Conservation (phyloP, 2,329 filamentous ascomycete genomes). For the Colletotrichum sublineola region DNA sequence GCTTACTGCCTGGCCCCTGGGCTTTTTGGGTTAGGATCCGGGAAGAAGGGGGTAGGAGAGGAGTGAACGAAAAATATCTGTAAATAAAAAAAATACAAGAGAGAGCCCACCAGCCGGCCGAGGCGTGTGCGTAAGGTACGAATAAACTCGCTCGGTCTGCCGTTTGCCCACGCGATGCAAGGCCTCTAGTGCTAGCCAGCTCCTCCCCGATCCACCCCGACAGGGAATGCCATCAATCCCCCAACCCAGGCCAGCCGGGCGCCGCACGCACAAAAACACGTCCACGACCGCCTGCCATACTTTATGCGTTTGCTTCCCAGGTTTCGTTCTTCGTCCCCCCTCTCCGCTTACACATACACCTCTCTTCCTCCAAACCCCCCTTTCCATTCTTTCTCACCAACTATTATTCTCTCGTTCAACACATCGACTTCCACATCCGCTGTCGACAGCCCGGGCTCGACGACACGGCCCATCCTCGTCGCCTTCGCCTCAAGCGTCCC, state of each 20-base stretch:
- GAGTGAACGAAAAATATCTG: neutral
- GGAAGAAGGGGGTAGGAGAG: neutral
- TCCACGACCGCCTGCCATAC: constrained; percentile 40
- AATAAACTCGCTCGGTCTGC: constrained; percentile 42
- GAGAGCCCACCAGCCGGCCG: constrained; percentile 27
- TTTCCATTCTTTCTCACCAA: constrained; percentile 39
- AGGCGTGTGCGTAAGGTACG: constrained; percentile 42
- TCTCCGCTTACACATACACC: constrained; percentile 38
- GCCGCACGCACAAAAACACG: constrained; percentile 40
- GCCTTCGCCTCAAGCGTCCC: constrained; percentile 12
- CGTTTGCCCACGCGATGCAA: constrained; percentile 41
- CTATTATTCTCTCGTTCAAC: constrained; percentile 40
- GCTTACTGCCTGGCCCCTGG: constrained; percentile 15
- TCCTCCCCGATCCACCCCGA: constrained; percentile 26
- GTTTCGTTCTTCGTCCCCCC: constrained; percentile 38
- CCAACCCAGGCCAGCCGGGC: constrained; percentile 30
- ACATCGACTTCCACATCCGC: constrained; percentile 7
- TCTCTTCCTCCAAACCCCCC: constrained; percentile 29
- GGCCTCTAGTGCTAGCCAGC: constrained; percentile 30
- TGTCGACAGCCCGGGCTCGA: constrained; percentile 18
- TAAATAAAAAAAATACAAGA: neutral
- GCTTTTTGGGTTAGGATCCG: constrained; percentile 21
- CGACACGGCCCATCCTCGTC: constrained; percentile 9
- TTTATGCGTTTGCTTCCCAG: constrained; percentile 40
- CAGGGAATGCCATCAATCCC: constrained; percentile 41